Conservation (phyloP, 2,329 filamentous ascomycete species). For the Trichophyton verrucosum region DNA sequence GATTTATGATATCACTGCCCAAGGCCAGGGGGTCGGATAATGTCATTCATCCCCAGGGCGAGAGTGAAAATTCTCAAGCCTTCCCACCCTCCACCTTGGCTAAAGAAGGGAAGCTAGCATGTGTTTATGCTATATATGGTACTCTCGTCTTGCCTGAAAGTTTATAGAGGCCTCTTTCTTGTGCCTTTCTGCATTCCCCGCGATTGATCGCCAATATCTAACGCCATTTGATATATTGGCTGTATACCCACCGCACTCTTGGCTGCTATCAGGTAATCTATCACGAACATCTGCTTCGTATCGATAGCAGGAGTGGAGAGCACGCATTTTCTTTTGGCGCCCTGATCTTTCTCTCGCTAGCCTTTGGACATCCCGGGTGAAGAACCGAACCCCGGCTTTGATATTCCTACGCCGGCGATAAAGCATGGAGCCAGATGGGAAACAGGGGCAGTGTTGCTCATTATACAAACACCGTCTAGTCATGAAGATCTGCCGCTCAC, state of each 20-base stretch:
- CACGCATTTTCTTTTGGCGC: not conserved
- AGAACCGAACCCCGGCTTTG: not conserved
- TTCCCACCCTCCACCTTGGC: conserved; percentile 53
- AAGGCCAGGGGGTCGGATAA: not conserved
- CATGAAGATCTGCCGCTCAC: not conserved
- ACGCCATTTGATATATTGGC: not conserved
- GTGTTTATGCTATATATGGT: not conserved
- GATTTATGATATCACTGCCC: not conserved
- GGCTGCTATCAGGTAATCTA: not conserved
- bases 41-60: conserved; percentile 37
- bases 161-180: not conserved
- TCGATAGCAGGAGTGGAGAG: not conserved
- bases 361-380: not conserved
- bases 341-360: not conserved
- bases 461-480: conserved; percentile 1
- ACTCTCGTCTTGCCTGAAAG: not conserved
- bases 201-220: conserved; percentile 1
- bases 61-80: conserved; percentile 86
- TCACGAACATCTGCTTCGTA: not conserved
- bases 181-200: not conserved
- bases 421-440: not conserved
- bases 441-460: not conserved
- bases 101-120: conserved; percentile 2
- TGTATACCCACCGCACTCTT: not conserved
- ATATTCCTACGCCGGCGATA: not conserved